These are phyloP conservation scores for Allium sativum DNA, from an alignment of 106 monocot genomes.

Conservation along the genomic window DNA sequence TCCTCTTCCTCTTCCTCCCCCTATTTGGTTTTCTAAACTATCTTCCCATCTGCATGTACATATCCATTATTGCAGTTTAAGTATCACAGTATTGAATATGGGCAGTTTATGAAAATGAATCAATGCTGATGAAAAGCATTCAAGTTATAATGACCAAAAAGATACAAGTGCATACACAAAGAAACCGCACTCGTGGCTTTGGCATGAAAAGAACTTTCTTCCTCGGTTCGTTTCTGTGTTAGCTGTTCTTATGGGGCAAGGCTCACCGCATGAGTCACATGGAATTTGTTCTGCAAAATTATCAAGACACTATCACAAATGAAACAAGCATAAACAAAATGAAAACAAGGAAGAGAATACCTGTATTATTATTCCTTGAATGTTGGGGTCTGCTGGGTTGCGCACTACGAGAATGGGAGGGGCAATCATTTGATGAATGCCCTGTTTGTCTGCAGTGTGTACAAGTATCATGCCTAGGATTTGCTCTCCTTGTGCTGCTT, in stretches of 20 bases:
- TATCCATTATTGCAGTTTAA: background rate
- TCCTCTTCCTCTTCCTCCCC: constrained; percentile 15
- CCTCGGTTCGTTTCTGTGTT: constrained; percentile 82
- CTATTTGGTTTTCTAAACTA: constrained; percentile 19
- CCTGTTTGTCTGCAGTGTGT: constrained; percentile 34
- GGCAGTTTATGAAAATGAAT: too few species aligned
- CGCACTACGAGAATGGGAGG: constrained; percentile 22
- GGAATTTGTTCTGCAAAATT: constrained; percentile 29
- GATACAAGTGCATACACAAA: constrained; percentile 44
- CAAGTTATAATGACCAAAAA: background rate
- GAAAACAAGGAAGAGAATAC: constrained; percentile 9
- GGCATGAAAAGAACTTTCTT: constrained; percentile 77
- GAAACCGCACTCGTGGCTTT: constrained; percentile 56
- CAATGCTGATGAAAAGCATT: too few species aligned
- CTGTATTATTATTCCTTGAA: constrained; percentile 33
- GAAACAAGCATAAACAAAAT: background rate
- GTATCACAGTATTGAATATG: background rate
- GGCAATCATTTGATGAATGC: constrained; percentile 44
- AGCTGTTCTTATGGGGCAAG: constrained; percentile 61
- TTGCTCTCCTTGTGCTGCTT: constrained; percentile 24
- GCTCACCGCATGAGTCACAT: constrained; percentile 51
- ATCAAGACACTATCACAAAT: background rate
- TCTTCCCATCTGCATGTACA: constrained; percentile 55
- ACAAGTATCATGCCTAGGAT: constrained; percentile 25
- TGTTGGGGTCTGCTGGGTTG: constrained; percentile 21